A percentile compares a stretch with the other conserved stretches of the same genome.
These are phyloP conservation scores for Crataegus laevigata DNA, from an alignment of 306 rosid species.

Conservation along the genomic window DNA sequence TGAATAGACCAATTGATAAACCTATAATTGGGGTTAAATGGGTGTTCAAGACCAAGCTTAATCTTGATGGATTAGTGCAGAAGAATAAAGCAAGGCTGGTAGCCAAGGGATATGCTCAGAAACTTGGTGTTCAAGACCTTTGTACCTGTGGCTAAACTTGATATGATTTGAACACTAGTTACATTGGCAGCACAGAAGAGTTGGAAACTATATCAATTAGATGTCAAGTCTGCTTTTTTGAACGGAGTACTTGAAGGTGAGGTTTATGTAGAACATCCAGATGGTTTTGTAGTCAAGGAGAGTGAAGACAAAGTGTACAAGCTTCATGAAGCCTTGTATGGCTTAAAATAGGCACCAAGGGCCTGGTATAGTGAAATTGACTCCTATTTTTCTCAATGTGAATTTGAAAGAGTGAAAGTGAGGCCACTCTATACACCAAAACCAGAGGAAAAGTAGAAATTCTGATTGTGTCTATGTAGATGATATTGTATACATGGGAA, in stretches of 20 bases:
- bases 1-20: background rate
- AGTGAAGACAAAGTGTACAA: background rate
- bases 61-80: background rate
- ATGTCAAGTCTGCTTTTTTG: background rate
- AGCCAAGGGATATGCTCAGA: background rate
- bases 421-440: background rate
- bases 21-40: background rate
- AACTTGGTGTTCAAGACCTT: background rate
- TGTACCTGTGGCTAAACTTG: background rate
- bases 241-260: background rate
- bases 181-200: background rate
- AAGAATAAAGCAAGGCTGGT: background rate
- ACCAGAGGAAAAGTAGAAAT: background rate
- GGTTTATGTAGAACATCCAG: background rate
- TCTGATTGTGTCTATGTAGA: background rate
- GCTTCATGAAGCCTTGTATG: background rate
- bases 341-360: background rate
- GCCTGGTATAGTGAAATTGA: background rate
- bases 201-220: background rate
- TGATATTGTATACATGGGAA: background rate
- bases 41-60: background rate
- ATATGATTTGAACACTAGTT: background rate
- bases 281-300: background rate
- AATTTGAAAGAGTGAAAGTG: background rate
- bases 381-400: background rate